phyloP scores from a whole-genome alignment of 73 alveolate genomes.

The Uronychia setigera region DNA sequence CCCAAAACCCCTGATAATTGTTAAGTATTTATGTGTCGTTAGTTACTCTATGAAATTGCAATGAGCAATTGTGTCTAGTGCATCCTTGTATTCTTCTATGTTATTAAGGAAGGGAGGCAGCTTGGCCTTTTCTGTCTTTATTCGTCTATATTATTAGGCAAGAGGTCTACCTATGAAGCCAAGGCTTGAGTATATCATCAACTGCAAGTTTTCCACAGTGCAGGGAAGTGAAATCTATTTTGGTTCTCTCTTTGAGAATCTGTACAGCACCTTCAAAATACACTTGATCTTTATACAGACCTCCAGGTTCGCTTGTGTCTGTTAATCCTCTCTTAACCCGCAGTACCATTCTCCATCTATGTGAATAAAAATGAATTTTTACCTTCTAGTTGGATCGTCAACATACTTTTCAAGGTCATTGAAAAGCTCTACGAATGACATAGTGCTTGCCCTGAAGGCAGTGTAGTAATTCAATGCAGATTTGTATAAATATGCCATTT shows the following conservation, averaged over 20 bases:
- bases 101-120: conserved; percentile 60
- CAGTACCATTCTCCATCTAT: conserved; percentile 57
- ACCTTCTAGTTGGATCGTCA: conserved; percentile 75
- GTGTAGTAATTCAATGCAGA: conserved; percentile 86
- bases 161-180: conserved; percentile 60
- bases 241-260: conserved; percentile 40
- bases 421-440: conserved; percentile 79
- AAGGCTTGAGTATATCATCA: conserved; percentile 66
- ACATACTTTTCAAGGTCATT: conserved; percentile 74
- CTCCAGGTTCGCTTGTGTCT: conserved; percentile 73
- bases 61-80: conserved; percentile 53
- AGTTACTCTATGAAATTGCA: conserved; percentile 55
- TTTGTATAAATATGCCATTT: conserved; percentile 68
- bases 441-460: conserved; percentile 60
- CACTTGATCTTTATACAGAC: conserved; percentile 68
- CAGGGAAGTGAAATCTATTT: conserved; percentile 40
- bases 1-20: too few species aligned
- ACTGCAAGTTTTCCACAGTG: conserved; percentile 76
- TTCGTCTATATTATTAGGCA: conserved; percentile 24
- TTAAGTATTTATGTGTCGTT: too few species aligned
- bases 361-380: too few species aligned
- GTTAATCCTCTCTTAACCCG: conserved; percentile 88
- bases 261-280: conserved; percentile 70
- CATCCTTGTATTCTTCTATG: conserved; percentile 44
- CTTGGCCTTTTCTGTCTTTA: conserved; percentile 24